Conservation (phyloP, 2,329 filamentous ascomycete species). For the Aspergillus caelatus region DNA sequence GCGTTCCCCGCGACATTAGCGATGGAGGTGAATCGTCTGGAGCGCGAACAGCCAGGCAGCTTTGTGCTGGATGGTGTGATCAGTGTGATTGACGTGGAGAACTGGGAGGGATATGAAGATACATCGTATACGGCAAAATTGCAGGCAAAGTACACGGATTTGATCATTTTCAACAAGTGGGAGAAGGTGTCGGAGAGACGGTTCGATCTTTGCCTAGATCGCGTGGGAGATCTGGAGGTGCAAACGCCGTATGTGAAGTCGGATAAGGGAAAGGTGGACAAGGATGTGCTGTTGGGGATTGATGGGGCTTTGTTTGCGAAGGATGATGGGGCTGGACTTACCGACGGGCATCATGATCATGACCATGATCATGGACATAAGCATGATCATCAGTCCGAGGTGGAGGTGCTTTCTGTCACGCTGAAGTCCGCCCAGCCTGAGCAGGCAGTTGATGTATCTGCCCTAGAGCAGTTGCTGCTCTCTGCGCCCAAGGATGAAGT, state of each 20-base stretch:
- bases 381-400: constrained; percentile 74
- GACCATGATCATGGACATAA: constrained; percentile 46
- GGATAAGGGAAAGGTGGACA: constrained; percentile 74
- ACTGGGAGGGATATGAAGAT: constrained; percentile 91
- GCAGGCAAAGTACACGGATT: constrained; percentile 85
- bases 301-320: constrained; percentile 70
- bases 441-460: constrained; percentile 57
- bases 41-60: constrained; percentile 59
- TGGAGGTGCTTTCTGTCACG: constrained; percentile 86
- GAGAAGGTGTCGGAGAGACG: constrained; percentile 72
- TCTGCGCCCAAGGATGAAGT: constrained; percentile 87
- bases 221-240: constrained; percentile 77
- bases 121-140: constrained; percentile 85
- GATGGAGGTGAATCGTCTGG: constrained; percentile 83
- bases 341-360: constrained; percentile 37
- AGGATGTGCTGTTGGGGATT: constrained; percentile 81
- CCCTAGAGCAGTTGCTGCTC: constrained; percentile 69
- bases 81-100: constrained; percentile 90
- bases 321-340: constrained; percentile 30
- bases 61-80: constrained; percentile 86
- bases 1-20: constrained; percentile 88
- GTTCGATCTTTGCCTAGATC: constrained; percentile 77
- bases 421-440: constrained; percentile 52
- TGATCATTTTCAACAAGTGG: constrained; percentile 94
- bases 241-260: constrained; percentile 85